These are phyloP conservation scores for Plectosphaerella plurivora DNA, from an alignment of 2,329 filamentous ascomycete species.

Conservation along the genomic window DNA sequence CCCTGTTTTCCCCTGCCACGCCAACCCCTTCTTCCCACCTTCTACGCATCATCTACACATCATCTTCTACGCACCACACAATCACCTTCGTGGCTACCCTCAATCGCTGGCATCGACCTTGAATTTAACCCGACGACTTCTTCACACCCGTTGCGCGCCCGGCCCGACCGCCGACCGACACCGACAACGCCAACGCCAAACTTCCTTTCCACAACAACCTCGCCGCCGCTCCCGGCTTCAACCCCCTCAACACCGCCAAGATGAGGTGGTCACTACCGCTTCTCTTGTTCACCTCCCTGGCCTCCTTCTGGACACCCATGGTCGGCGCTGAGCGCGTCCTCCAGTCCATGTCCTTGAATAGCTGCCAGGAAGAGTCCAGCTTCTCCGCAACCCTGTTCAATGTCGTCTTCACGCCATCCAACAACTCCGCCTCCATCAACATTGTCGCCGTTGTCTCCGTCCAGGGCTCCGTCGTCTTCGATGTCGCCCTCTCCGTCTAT, in stretches of 20 bases:
- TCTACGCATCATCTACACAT: neutral
- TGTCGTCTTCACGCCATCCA: slow-evolving; percentile 72
- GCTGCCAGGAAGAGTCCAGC: slow-evolving; percentile 77
- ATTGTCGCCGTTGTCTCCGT: slow-evolving; percentile 80
- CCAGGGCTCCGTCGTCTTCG: slow-evolving; percentile 74
- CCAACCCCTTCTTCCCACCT: neutral
- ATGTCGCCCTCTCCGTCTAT: slow-evolving; percentile 74
- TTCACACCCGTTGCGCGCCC: neutral
- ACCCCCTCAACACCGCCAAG: slow-evolving; percentile 15
- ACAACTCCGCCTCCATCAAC: slow-evolving; percentile 67
- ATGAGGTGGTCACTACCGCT: slow-evolving; percentile 46
- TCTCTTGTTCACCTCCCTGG: slow-evolving; percentile 33
- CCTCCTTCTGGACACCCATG: slow-evolving; percentile 24
- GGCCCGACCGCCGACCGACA: neutral
- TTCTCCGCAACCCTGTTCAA: slow-evolving; percentile 89
- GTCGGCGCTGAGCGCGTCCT: slow-evolving; percentile 63
- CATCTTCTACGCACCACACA: neutral
- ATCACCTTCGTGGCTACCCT: neutral
- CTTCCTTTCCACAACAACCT: neutral
- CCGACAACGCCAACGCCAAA: neutral
- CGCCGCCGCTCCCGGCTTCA: neutral
- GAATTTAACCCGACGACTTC: neutral
- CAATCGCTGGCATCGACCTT: neutral
- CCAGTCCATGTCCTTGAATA: slow-evolving; percentile 76
- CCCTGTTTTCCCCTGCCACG: neutral